phyloP scores from a whole-genome alignment of 1,284 basidiomycete species.

The Ceratobasidium theobromae region DNA sequence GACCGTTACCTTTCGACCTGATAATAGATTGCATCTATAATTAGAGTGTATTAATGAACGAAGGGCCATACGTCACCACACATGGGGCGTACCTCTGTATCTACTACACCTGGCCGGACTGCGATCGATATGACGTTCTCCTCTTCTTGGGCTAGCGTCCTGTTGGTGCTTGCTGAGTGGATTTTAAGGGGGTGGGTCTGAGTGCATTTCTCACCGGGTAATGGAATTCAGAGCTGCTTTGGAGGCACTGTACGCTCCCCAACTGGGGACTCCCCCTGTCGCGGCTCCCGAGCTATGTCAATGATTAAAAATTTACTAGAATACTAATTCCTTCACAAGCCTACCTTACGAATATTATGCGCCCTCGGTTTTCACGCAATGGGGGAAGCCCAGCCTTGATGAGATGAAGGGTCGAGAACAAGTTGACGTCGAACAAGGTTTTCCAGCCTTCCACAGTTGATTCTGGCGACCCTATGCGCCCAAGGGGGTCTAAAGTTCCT shows the following conservation, averaged over 20 bases:
- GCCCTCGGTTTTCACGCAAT: conserved; percentile 64
- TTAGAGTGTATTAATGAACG: conserved; percentile 3
- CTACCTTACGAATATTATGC: conserved; percentile 63
- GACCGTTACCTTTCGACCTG: conserved; percentile 49
- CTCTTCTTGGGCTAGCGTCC: conserved; percentile 83
- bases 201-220: conserved; percentile 53
- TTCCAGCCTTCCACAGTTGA: conserved; percentile 57
- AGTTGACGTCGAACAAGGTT: conserved; percentile 74
- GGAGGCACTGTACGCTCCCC: conserved; percentile 76
- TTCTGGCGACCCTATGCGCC: conserved; percentile 46
- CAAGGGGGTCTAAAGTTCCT: conserved; percentile 60
- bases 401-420: conserved; percentile 75
- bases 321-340: background rate
- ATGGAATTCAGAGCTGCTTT: conserved; percentile 88
- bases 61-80: conserved; percentile 24
- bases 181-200: background rate
- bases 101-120: conserved; percentile 81
- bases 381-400: conserved; percentile 65
- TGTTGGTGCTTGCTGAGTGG: conserved; percentile 40
- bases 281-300: conserved; percentile 72
- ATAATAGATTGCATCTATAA: conserved; percentile 68
- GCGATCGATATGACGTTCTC: conserved; percentile 70
- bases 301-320: background rate
- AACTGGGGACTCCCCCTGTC: conserved; percentile 62
- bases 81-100: conserved; percentile 56